Evolutionary conservation across 2,329 filamentous ascomycete species (phyloP).

Genomic region (Exophiala alcalophila): DNA sequence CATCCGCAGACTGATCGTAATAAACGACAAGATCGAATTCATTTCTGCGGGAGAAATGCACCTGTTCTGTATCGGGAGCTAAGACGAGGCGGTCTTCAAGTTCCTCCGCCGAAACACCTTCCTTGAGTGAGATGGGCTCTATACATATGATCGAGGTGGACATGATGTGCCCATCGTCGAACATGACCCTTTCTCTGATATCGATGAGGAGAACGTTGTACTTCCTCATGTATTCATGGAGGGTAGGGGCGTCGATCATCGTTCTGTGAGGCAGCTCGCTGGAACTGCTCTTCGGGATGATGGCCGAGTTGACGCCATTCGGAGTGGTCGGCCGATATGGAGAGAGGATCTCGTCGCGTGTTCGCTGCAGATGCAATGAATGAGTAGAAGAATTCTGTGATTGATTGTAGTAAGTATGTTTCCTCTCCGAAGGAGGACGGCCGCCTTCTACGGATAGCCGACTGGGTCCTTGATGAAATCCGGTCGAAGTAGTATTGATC

Average conservation of each 20-base stretch:
- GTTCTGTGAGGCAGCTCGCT: constrained; percentile 53
- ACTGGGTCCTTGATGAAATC: constrained; percentile 39
- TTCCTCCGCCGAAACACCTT: constrained; percentile 63
- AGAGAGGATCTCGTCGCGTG: constrained; percentile 36
- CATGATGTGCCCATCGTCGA: constrained; percentile 85
- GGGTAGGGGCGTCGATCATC: constrained; percentile 65
- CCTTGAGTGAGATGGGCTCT: constrained; percentile 73
- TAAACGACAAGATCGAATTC: constrained; percentile 85
- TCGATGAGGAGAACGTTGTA: constrained; percentile 79
- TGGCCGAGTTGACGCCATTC: constrained; percentile 39
- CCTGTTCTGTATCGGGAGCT: constrained; percentile 60
- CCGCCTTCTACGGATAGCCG: constrained; percentile 42
- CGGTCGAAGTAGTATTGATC: constrained; percentile 41
- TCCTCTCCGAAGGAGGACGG: constrained; percentile 33
- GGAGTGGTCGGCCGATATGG: constrained; percentile 46
- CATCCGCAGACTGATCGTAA: constrained; percentile 72
- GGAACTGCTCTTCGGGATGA: constrained; percentile 44
- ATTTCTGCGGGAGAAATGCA: constrained; percentile 68
- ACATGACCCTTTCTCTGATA: constrained; percentile 73
- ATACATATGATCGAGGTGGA: constrained; percentile 82
- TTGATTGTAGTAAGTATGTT: constrained; percentile 36
- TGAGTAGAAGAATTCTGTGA: constrained; percentile 36
- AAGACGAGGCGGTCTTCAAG: constrained; percentile 52
- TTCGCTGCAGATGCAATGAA: constrained; percentile 37
- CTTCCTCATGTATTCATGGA: constrained; percentile 66